phyloP scores from a whole-genome alignment of 2,329 filamentous ascomycete genomes.

The Neospermospora avenae region DNA sequence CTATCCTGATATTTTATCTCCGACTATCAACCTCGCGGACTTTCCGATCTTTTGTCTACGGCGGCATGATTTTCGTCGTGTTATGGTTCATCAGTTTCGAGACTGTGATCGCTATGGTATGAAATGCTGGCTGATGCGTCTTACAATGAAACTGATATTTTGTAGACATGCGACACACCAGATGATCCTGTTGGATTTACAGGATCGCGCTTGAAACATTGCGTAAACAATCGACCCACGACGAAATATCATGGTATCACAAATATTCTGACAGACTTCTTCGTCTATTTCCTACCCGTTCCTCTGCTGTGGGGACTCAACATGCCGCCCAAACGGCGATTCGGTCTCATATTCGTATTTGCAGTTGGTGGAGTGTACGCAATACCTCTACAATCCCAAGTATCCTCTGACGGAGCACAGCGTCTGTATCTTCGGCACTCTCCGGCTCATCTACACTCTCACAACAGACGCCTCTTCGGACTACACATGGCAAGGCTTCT shows the following conservation, averaged over 20 bases:
- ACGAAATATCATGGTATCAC: constrained; percentile 3
- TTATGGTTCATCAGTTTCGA: constrained; percentile 10
- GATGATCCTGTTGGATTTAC: constrained; percentile 6
- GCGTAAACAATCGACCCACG: neutral
- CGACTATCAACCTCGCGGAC: constrained; percentile 9
- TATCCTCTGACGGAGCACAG: neutral
- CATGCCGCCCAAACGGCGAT: neutral
- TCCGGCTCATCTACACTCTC: constrained; percentile 5
- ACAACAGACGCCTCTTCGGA: constrained; percentile 4
- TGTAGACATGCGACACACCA: neutral
- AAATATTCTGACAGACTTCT: constrained; percentile 4
- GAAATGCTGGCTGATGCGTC: no score
- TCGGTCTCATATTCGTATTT: constrained; percentile 2
- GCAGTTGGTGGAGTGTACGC: constrained; percentile 3
- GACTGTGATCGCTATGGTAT: constrained; percentile 1
- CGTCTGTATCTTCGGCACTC: constrained; percentile 4
- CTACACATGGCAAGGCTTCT: constrained; percentile 11
- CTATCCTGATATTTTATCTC: constrained; percentile 21
- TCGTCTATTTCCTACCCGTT: constrained; percentile 1
- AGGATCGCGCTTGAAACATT: neutral
- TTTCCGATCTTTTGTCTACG: constrained; percentile 10
- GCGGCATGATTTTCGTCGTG: constrained; percentile 9
- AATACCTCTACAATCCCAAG: neutral
- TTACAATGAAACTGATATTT: neutral
- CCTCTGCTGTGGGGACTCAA: constrained; percentile 4